Conservation (phyloP, 192 early-diverging fungal species). For the Coemansia sp. region DNA sequence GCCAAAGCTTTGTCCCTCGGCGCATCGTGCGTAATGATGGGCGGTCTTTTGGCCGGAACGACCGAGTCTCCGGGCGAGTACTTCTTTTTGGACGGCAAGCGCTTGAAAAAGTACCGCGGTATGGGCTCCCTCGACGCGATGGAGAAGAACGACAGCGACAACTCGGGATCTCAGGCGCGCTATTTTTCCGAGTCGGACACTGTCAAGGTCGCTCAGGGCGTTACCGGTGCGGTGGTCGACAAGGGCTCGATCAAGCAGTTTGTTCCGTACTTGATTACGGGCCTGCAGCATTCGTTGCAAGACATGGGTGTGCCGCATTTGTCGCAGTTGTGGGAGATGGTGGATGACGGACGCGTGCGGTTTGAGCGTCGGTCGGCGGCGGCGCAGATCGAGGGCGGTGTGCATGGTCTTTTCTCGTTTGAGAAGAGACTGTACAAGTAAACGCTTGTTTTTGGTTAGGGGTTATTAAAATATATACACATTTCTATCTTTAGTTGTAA, state of each 20-base stretch:
- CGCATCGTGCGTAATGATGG: constrained; percentile 99
- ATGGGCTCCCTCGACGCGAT: constrained; percentile 99
- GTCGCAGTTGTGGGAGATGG: constrained; percentile 65
- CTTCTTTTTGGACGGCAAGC: constrained; percentile 97
- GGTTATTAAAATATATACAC: too few relatives aligned
- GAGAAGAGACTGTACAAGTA: constrained; percentile 75
- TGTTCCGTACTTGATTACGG: constrained; percentile 85
- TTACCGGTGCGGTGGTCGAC: constrained; percentile 95
- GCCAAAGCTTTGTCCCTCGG: constrained; percentile 94
- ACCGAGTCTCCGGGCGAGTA: constrained; percentile 96
- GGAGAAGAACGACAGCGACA: constrained; percentile 61
- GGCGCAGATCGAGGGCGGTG: constrained; percentile 96
- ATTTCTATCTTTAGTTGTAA: too few relatives aligned
- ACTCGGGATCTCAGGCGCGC: constrained; percentile 80
- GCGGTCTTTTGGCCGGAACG: constrained; percentile 91
- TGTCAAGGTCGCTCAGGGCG: constrained; percentile 99
- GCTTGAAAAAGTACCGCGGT: constrained; percentile 98
- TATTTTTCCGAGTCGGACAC: constrained; percentile 97
- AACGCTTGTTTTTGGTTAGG: not conserved
- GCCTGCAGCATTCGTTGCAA: constrained; percentile 95
- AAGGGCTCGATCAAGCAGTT: constrained; percentile 96
- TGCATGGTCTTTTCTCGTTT: constrained; percentile 84
- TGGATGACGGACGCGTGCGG: constrained; percentile 71
- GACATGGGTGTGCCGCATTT: constrained; percentile 87
- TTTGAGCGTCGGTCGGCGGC: constrained; percentile 94